Evolutionary conservation across 2,329 filamentous ascomycete species (phyloP), one percentile per base, ranked within the genome.

Genomic region (Aureobasidium zeae): DNA sequence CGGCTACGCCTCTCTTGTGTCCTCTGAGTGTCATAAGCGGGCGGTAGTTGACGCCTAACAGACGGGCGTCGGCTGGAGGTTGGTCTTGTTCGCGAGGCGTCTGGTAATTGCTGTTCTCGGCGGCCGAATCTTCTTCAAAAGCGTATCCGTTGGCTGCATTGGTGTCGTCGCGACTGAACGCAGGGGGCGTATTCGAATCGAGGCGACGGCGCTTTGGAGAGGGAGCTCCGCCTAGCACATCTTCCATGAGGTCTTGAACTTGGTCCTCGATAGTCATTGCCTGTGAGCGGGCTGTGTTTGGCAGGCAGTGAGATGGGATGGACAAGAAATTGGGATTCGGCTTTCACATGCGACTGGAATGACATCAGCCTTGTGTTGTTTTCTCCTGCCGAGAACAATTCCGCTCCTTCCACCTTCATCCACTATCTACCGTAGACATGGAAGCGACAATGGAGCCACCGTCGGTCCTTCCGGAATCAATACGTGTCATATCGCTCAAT

Each of bases 401-500:
- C 21, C 38, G 26, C 8, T 13, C 9, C 31, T 15, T 16, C 6
- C 36, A 15, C 16, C 13, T 3, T 25, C 28, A 16, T n/a, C n/a
- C n/a, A n/a, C n/a, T n/a, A n/a, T n/a, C 15, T 21, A 9, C 17
- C 19, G 17, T 16, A 7, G 28, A 20, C 19, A 50, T 48, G 45
- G 28, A 34, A 1, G 2, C 31, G 5, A 7, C 21, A 13, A 16
- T 16, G 15, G 13, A 34, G 5, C 16, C 46, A 17, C n/a, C n/a
- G 32, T 35, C 46, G 31, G n/a, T n/a, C n/a, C 48, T 61, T 57
- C 52, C 76, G 5, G 61, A 73, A 13, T 67, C 66, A 22, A 73
- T 96, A 59, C 81, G 83, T 57, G 72, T 96, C 53, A 68, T 95
- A 52, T 91, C 86, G 4, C 77, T 94, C 61, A 98, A 98, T 66